Conservation (phyloP, 2,329 filamentous ascomycete species). For the Alternaria sp. region DNA sequence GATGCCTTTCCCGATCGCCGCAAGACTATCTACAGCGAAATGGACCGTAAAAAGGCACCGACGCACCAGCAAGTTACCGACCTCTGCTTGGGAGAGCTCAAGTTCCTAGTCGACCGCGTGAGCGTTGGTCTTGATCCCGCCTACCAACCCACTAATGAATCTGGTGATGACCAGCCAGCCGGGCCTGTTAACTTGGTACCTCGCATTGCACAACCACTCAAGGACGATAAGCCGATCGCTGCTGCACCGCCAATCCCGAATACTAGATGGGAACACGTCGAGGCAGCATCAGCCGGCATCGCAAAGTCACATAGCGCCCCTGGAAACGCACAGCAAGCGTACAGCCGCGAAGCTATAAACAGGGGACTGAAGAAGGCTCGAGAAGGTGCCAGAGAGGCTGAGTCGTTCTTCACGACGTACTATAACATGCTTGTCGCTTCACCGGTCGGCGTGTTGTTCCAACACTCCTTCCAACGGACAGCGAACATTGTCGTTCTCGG, state of each 20-base stretch:
- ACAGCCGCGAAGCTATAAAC: constrained; percentile 47
- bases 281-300: constrained; percentile 53
- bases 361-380: constrained; percentile 46
- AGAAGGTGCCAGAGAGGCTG: constrained; percentile 40
- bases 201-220: constrained; percentile 59
- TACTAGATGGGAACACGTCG: constrained; percentile 43
- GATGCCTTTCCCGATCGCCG: constrained; percentile 77
- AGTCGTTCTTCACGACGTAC: constrained; percentile 38
- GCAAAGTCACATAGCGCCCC: constrained; percentile 52
- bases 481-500: constrained; percentile 75
- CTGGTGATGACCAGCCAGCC: constrained; percentile 28
- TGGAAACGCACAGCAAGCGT: constrained; percentile 47
- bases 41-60: constrained; percentile 80
- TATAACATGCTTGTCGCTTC: constrained; percentile 50
- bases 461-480: constrained; percentile 71
- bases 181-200: constrained; percentile 58
- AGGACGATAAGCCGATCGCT: constrained; percentile 57
- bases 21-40: constrained; percentile 83
- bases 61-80: constrained; percentile 82
- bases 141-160: constrained; percentile 28
- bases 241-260: constrained; percentile 52
- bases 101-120: constrained; percentile 72
- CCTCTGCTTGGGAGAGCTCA: constrained; percentile 74
- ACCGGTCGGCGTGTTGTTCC: constrained; percentile 71
- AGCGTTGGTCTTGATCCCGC: constrained; percentile 56